Conservation (phyloP, 2,329 filamentous ascomycete species). For the Phialocephala sp. region DNA sequence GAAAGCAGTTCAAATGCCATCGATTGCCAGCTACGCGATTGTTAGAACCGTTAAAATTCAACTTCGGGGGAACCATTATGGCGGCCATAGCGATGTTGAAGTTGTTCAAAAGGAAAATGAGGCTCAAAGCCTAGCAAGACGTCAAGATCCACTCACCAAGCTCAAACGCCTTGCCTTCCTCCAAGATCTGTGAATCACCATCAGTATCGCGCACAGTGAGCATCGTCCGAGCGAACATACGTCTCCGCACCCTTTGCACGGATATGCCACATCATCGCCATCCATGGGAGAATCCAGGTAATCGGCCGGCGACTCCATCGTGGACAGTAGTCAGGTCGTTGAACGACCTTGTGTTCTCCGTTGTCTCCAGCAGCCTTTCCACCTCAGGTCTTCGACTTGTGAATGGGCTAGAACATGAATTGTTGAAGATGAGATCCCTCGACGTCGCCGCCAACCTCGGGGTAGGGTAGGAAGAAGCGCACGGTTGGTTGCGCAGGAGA, state of each 20-base stretch:
- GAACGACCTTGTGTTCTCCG: constrained; percentile 28
- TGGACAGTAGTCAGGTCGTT: constrained; percentile 28
- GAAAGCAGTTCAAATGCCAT: constrained; percentile 99
- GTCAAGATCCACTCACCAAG: constrained; percentile 67
- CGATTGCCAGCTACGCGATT: constrained; percentile 77
- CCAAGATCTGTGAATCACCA: constrained; percentile 74
- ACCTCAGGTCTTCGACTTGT: constrained; percentile 33
- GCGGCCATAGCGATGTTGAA: constrained; percentile 3
- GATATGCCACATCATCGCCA: constrained; percentile 78
- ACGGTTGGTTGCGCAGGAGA: constrained; percentile 29
- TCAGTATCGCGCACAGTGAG: constrained; percentile 33
- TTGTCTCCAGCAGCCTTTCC: constrained; percentile 32
- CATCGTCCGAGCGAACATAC: constrained; percentile 55
- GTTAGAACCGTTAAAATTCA: constrained; percentile 34
- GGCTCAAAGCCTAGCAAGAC: not conserved
- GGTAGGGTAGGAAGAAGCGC: constrained; percentile 17
- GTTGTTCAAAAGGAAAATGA: not conserved
- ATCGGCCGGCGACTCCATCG: constrained; percentile 60
- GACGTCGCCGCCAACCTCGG: constrained; percentile 22
- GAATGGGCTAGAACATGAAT: constrained; percentile 36
- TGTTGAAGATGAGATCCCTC: constrained; percentile 34
- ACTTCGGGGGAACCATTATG: constrained; percentile 12
- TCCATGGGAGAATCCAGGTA: constrained; percentile 64
- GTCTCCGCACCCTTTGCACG: constrained; percentile 93
- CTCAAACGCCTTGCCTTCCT: constrained; percentile 98